Base-by-base conservation (phyloP, 225 moss, liverwort and hornwort genomes). In the Pseudisothecium myosuroides region DNA sequence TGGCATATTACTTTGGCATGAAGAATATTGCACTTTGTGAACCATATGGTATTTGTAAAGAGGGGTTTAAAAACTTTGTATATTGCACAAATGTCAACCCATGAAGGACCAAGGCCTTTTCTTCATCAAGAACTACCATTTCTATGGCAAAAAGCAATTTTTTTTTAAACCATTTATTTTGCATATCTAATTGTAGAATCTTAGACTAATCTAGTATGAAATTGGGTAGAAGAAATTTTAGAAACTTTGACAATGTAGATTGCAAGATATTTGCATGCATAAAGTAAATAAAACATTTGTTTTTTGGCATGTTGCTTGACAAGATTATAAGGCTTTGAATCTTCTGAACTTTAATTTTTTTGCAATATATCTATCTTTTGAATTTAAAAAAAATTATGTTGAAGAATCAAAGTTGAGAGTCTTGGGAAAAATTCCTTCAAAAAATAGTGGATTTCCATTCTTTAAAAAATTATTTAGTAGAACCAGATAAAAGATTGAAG, bases 61-160 rank as follows among this genome's bases (percentile, higher is more conserved):
- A 37, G 0, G 24, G 5, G 3, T 23, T 76, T 4, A 34, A 52
- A 52, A 76, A 22, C 5, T 52, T 0, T 0, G 0, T 36, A 36
- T 76, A 22, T 23, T 36, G 3, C 14, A 75, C 7, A 34, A 50
- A 12, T 50, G 32, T 31, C 34, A 52, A 32, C 1, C 13, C 4
- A 0, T 76, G 0, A 8, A 13, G 13, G 5, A 50, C 5, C 8
- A 76, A 34, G 13, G 20, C 4, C 21, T 76, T 21, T 52, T 34
- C 3, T 22, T 52, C 1, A 1, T 54, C 21, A 21, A 54, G 36
- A 76, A 76, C 2, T 36, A 1, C 3, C 36, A 77, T 77, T 54
- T 37, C 3, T 14, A 23, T 14, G 14, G 8, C 8, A 21, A 24
- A 54, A 5, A 13, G 14, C 8, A 34, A 12, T 22, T 1, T 2